Base-by-base conservation (phyloP, 345 rosid species). In the Populus simonii region DNA sequence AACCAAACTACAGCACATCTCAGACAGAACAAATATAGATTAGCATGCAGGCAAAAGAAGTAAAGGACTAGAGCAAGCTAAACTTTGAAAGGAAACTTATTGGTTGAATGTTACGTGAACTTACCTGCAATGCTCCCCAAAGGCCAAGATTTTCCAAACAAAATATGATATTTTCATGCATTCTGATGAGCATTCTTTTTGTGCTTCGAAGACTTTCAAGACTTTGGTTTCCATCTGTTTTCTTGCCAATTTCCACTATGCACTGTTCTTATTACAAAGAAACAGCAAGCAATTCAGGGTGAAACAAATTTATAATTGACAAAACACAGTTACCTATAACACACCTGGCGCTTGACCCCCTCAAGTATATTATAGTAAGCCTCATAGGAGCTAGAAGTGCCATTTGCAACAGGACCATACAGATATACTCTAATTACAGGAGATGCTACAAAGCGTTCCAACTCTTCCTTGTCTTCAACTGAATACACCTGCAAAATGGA, bases 71-170 rank as follows among this genome's bases (percentile, higher is more conserved):
- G 55, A 41, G 31, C 47, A 17, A 36, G 25, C 35, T 25, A 53
- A 51, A 23, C 12, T 80, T 55, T 68, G 71, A 61, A 49, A 75
- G 31, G 73, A 23, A 65, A 11, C 51, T 78, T 12, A 47, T 15
- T 23, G 41, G 55, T 49, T 79, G 66, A 73, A 73, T 68, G 47
- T 70, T 57, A 57, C 39, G 82, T 79, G 62, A 76, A 72, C 87
- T 80, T 81, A 94, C 98, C 81, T 88, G 92, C 72, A 84, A 74
- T 78, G 94, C 98, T 81, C 98, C 98, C 85, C 87, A 90, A 65
- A 94, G 80, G 82, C 97, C 98, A 78, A 94, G 93, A 73, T 84
- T 89, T 78, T 90, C 83, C 83, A 88, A 85, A 79, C 89, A 89
- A 80, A 83, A 85, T 51, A 84, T 71, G 71, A 94, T 87, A 83